Evolutionary conservation across 1,139 yeast species (phyloP).

Genomic region (Candida freyschussii): DNA sequence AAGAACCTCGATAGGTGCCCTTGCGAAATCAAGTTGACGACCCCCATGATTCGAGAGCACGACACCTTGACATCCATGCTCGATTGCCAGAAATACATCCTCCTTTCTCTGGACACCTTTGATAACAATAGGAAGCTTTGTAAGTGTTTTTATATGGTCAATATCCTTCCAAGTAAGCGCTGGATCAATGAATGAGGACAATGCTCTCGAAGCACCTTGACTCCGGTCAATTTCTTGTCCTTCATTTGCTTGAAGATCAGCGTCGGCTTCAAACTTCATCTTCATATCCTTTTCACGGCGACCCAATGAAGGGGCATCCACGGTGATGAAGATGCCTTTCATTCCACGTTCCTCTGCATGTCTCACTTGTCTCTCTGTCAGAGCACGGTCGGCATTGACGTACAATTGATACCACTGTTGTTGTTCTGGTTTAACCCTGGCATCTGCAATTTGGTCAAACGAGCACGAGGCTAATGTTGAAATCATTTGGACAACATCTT

Average conservation of each 20-base stretch:
- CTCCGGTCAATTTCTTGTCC: constrained; percentile 57
- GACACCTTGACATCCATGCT: constrained; percentile 68
- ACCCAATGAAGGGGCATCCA: constrained; percentile 95
- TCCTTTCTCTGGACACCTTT: constrained; percentile 70
- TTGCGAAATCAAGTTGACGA: constrained; percentile 62
- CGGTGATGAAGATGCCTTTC: constrained; percentile 60
- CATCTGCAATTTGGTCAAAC: constrained; percentile 63
- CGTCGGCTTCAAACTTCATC: constrained; percentile 58
- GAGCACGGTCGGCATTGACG: constrained; percentile 65
- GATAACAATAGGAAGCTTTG: constrained; percentile 46
- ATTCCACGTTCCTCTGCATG: constrained; percentile 50
- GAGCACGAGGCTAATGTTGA: constrained; percentile 76
- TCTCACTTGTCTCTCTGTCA: constrained; percentile 53
- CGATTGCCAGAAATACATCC: constrained; percentile 61
- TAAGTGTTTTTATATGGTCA: constrained; percentile 36
- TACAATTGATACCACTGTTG: constrained; percentile 87
- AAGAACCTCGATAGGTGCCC: constrained; percentile 63
- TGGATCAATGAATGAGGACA: constrained; percentile 84
- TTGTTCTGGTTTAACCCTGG: constrained; percentile 47
- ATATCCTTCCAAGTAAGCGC: constrained; percentile 51
- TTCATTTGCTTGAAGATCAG: constrained; percentile 49
- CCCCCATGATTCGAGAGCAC: constrained; percentile 77
- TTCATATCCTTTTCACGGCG: constrained; percentile 80
- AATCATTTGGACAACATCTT: constrained; percentile 72
- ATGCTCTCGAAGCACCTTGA: constrained; percentile 86